Conservation (phyloP, 306 rosid genomes). For the Betula pendula region DNA sequence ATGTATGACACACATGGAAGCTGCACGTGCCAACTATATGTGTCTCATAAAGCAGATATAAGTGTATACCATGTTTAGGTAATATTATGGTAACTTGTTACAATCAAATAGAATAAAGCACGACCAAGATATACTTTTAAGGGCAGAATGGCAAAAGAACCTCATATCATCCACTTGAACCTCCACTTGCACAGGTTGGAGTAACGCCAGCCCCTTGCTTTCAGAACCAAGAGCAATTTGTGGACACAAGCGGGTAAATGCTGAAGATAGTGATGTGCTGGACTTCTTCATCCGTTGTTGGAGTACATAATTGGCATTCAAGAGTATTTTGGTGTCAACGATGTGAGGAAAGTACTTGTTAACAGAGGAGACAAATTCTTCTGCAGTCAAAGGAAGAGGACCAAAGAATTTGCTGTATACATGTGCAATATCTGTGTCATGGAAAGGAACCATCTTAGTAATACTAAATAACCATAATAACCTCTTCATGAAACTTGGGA, state of each 20-base stretch:
- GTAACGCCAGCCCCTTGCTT: constrained; percentile 36
- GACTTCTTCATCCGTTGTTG: constrained; percentile 69
- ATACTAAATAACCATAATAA: constrained; percentile 18
- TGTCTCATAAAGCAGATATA: background rate
- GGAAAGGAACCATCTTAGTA: constrained; percentile 32
- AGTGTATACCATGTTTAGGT: background rate
- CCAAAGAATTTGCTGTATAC: constrained; percentile 78
- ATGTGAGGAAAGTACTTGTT: constrained; percentile 70
- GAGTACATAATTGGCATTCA: constrained; percentile 55
- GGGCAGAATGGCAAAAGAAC: constrained; percentile 43
- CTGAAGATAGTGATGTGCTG: constrained; percentile 67
- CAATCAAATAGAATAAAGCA: constrained; percentile 1
- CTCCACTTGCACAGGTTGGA: constrained; percentile 58
- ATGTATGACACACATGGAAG: background rate
- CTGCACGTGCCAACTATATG: background rate
- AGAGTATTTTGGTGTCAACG: constrained; percentile 81
- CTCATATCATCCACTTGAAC: constrained; percentile 82
- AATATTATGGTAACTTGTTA: background rate
- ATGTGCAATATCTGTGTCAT: constrained; percentile 80
- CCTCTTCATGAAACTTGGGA: constrained; percentile 13
- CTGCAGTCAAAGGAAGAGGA: constrained; percentile 75
- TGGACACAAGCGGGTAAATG: constrained; percentile 78
- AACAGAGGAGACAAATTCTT: constrained; percentile 73
- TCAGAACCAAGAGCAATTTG: constrained; percentile 60
- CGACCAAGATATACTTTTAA: constrained; percentile 9